Conservation (phyloP, 2,329 filamentous ascomycete species). For the Aureobasidium sp. region DNA sequence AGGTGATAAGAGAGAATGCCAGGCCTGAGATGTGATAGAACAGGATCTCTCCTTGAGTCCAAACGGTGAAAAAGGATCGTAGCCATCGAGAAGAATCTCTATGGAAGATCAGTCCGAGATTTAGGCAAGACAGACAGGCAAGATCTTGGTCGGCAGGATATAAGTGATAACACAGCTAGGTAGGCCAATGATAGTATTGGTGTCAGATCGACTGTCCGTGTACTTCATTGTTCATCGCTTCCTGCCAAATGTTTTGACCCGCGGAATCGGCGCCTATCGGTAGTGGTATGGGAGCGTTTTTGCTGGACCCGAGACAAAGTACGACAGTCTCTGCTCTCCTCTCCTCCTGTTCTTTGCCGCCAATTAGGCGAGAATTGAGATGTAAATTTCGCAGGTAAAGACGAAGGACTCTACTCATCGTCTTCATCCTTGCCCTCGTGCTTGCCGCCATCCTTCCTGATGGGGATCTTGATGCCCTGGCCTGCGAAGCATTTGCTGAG, state of each 20-base stretch:
- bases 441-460: conserved; percentile 71
- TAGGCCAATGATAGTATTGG: neutral
- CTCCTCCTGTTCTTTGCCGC: neutral
- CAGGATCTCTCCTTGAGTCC: too few species aligned
- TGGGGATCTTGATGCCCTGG: conserved; percentile 95
- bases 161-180: too few species aligned
- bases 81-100: too few species aligned
- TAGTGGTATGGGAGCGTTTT: neutral
- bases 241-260: too few species aligned
- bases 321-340: neutral
- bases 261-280: neutral
- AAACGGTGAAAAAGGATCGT: too few species aligned
- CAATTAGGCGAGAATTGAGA: neutral
- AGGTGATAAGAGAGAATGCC: too few species aligned
- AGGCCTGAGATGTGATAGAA: too few species aligned
- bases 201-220: neutral
- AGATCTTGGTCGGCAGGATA: too few species aligned
- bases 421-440: conserved; percentile 37
- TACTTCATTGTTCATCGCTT: neutral
- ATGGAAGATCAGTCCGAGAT: neutral
- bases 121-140: neutral
- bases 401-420: conserved; percentile 27
- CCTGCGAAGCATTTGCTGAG: conserved; percentile 88
- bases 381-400: neutral
- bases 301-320: too few species aligned